Base-by-base conservation (phyloP, 495 filamentous ascomycete genomes). In the Trichoderma erinaceum region DNA sequence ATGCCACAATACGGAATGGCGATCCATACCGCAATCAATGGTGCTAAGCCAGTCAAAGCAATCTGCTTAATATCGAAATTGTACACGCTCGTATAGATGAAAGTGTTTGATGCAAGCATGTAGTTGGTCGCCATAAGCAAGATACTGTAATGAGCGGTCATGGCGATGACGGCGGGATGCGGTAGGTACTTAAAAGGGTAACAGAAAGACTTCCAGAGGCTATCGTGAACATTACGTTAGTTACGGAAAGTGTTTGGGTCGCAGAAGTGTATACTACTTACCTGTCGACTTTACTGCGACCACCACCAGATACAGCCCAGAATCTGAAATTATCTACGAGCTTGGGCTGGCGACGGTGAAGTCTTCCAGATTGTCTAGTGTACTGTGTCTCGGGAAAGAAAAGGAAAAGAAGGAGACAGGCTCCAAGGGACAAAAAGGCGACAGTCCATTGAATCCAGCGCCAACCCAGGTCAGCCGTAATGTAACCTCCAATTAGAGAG, bases 21-120 rank as follows among this genome's bases (percentile, higher is more conserved):
- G 18, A 50, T 50, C 46, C 46, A 50, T n/a, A 50, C 46, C 4
- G 46, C 46, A 50, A 50, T 50, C 18, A 50, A 50, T 16, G 46
- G 46, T 16, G 46, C 46, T 4, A 50, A 50, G 10, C 46, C 46
- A 16, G 46, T 50, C 46, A 50, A 50, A 16, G 46, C 46, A 8
- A 50, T 50, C 46, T 50, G 46, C 46, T 50, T 50, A 18, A 50
- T 50, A n/a, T n/a, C n/a, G 46, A 50, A 50, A 18, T 50, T 50
- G 46, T 50, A 50, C 15, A 50, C 46, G 46, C 15, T 16, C 18
- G 10, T n/a, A 16, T 50, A 50, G 46, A 50, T 50, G 15, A 50
- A 50, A 16, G 46, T 50, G 15, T 50, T 50, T 7, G 46, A 50
- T n/a, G 46, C n/a, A 50, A 50, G 46, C 46, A 50, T 50, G 15